Percentiles rank a stretch among this genome's conserved stretches.
Evolutionary conservation across 495 filamentous ascomycete species (phyloP).

Genomic region (Trichoderma virens): DNA sequence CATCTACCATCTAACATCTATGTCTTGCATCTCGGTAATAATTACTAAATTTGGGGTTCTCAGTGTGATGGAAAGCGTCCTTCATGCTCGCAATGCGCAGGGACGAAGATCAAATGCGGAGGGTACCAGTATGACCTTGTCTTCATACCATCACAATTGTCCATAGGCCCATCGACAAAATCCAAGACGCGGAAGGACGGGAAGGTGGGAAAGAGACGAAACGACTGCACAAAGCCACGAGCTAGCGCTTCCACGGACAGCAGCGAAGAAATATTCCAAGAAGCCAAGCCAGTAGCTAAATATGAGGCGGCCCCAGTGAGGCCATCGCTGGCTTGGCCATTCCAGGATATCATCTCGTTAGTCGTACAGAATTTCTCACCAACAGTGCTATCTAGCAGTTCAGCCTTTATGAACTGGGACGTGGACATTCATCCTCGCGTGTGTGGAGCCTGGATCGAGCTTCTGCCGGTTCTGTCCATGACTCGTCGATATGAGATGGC

Average conservation of each 20-base stretch:
- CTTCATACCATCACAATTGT: not conserved
- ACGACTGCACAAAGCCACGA: not conserved
- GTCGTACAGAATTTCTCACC: slow-evolving; percentile 10
- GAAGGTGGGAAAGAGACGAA: not conserved
- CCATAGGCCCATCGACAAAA: not conserved
- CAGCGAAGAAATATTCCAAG: not conserved
- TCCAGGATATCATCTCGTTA: slow-evolving; percentile 9
- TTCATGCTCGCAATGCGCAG: not conserved
- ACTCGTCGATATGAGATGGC: slow-evolving; percentile 10
- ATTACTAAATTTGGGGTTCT: not conserved
- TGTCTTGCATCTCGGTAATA: not conserved
- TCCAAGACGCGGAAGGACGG: slow-evolving; percentile 1
- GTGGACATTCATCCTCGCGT: slow-evolving; percentile 20
- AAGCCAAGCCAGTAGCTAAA: not conserved
- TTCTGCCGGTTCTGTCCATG: slow-evolving; percentile 22
- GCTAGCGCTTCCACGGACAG: not conserved
- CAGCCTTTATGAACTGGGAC: not conserved
- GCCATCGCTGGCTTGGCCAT: slow-evolving; percentile 1
- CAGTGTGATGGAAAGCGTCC: slow-evolving; percentile 8
- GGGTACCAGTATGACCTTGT: slow-evolving; percentile 9
- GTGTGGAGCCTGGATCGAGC: slow-evolving; percentile 34
- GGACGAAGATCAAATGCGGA: not conserved
- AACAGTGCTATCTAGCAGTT: not conserved
- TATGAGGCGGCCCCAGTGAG: not conserved
- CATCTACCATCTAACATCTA: not conserved